phyloP scores from a whole-genome alignment of 495 filamentous ascomycete species.

The Delitschia confertaspora region DNA sequence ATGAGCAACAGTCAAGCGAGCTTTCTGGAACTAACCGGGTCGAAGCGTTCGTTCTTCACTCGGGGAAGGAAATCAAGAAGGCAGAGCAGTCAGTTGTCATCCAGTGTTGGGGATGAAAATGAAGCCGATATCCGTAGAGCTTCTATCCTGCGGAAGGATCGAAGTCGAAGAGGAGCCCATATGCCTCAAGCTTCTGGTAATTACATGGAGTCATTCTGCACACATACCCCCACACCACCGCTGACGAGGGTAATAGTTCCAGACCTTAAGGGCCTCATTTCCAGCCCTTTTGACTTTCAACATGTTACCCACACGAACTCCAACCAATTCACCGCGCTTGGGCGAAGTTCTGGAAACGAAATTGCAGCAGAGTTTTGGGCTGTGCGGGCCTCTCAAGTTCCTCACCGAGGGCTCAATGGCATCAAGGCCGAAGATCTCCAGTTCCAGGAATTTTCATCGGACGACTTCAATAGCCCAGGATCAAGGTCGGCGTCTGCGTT shows the following conservation, averaged over 20 bases:
- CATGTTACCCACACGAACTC: conserved; percentile 71
- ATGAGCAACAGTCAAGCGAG: conserved; percentile 2
- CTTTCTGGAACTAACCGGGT: conserved; percentile 8
- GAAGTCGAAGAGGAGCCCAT: background rate
- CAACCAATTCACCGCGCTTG: conserved; percentile 51
- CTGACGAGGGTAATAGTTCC: conserved; percentile 27
- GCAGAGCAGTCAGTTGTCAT: conserved; percentile 11
- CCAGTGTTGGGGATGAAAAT: conserved; percentile 5
- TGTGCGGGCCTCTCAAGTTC: conserved; percentile 57
- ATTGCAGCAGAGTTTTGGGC: conserved; percentile 59
- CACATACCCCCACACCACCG: background rate
- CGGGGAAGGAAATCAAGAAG: conserved; percentile 18
- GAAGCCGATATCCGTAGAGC: conserved; percentile 7
- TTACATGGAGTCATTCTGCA: too few relatives aligned
- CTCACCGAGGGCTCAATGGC: conserved; percentile 50
- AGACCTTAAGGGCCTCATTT: conserved; percentile 49
- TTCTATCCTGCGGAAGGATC: conserved; percentile 21
- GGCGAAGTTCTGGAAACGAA: conserved; percentile 49
- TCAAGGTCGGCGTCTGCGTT: conserved; percentile 9
- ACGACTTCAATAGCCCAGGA: conserved; percentile 29
- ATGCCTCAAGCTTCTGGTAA: background rate
- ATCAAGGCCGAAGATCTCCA: conserved; percentile 58
- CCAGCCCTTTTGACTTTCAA: conserved; percentile 79
- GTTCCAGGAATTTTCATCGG: conserved; percentile 53
- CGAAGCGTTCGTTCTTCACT: conserved; percentile 18